Conservation (phyloP, 2,329 filamentous ascomycete species). For the Botrytis galanthina region DNA sequence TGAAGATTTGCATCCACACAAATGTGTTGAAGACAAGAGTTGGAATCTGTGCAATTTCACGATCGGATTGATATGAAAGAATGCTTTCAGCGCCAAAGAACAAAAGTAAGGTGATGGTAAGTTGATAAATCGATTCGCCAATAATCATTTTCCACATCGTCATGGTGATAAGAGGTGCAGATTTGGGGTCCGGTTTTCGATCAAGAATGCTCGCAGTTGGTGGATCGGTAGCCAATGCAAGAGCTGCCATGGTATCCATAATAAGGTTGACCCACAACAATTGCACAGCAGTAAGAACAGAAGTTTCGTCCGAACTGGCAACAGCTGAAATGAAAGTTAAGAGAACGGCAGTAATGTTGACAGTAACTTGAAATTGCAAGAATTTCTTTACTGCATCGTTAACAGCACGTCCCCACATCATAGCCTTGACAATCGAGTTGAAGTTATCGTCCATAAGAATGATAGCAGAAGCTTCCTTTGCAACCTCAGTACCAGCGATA, state of each 20-base stretch:
- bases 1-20: slow-evolving; percentile 99
- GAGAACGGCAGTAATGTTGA: slow-evolving; percentile 79
- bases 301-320: slow-evolving; percentile 58
- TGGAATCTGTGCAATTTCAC: slow-evolving; percentile 54
- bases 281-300: slow-evolving; percentile 75
- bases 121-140: slow-evolving; percentile 86
- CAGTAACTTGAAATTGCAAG: slow-evolving; percentile 60
- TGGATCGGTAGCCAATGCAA: slow-evolving; percentile 74
- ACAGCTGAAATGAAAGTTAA: slow-evolving; percentile 76
- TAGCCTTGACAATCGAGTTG: slow-evolving; percentile 59
- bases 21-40: slow-evolving; percentile 97
- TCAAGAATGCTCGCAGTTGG: slow-evolving; percentile 67
- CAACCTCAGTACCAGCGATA: slow-evolving; percentile 62
- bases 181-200: slow-evolving; percentile 72
- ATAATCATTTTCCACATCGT: slow-evolving; percentile 99
- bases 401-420: slow-evolving; percentile 60
- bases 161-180: slow-evolving; percentile 73
- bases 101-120: slow-evolving; percentile 73
- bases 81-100: slow-evolving; percentile 70
- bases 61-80: slow-evolving; percentile 53
- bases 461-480: slow-evolving; percentile 60
- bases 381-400: slow-evolving; percentile 55
- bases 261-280: slow-evolving; percentile 82
- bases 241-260: slow-evolving; percentile 79
- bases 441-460: slow-evolving; percentile 64